Percentiles rank a stretch among this genome's conserved stretches.
phyloP scores from a whole-genome alignment of 768 basidiomycete genomes.

The Lactarius tabidus region DNA sequence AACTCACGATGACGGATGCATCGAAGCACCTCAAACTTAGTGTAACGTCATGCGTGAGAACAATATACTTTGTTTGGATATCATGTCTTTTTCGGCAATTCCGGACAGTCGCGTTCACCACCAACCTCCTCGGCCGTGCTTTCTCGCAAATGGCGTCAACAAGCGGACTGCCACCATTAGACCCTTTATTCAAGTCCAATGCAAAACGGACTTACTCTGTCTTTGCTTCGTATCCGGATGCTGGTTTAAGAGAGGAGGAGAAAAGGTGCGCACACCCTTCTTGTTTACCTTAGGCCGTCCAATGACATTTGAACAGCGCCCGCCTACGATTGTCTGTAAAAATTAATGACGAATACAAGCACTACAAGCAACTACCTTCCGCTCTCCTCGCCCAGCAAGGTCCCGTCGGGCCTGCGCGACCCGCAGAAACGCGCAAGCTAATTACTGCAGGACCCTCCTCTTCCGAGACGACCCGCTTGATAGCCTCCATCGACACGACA shows the following conservation, averaged over 20 bases:
- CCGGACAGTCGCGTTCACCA: not conserved
- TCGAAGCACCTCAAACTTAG: not conserved
- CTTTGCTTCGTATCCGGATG: slow-evolving; percentile 63
- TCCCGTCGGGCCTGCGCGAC: slow-evolving; percentile 73
- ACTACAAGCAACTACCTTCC: slow-evolving; percentile 80
- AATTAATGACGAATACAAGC: slow-evolving; percentile 84
- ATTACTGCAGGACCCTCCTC: slow-evolving; percentile 64
- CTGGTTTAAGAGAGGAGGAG: slow-evolving; percentile 60
- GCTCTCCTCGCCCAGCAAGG: slow-evolving; percentile 79
- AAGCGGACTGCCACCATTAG: slow-evolving; percentile 53
- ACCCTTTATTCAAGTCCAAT: slow-evolving; percentile 55
- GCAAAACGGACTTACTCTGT: slow-evolving; percentile 71
- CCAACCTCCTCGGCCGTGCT: not conserved
- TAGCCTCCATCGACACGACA: slow-evolving; percentile 71
- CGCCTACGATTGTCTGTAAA: slow-evolving; percentile 76
- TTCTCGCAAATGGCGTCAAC: slow-evolving; percentile 36
- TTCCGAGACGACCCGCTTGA: slow-evolving; percentile 50
- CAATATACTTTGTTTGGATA: not conserved
- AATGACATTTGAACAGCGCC: slow-evolving; percentile 40
- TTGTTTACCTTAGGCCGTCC: not conserved
- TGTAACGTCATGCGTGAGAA: not conserved
- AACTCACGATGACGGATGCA: not conserved
- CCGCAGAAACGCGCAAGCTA: slow-evolving; percentile 57
- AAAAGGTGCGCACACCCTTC: slow-evolving; percentile 47
- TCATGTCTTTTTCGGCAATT: not conserved